Conservation (phyloP, 179 eudicot species). For the Nepenthes alata region DNA sequence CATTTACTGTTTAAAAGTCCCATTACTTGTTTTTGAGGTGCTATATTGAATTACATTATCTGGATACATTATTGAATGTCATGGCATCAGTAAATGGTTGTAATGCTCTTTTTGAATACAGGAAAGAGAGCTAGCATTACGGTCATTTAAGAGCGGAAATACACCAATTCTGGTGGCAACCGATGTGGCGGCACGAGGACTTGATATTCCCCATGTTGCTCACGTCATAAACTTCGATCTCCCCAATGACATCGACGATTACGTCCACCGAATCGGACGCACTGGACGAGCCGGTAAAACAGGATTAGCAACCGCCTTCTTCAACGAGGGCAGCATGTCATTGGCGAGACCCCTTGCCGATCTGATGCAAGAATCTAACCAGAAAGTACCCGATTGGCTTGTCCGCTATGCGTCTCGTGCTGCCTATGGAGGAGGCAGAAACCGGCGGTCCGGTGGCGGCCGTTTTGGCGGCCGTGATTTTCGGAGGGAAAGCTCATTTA, state of each 20-base stretch:
- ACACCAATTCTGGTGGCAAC: slow-evolving; percentile 95
- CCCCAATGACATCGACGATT: slow-evolving; percentile 91
- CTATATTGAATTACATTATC: too few relatives aligned
- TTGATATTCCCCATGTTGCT: slow-evolving; percentile 93
- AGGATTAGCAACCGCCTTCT: slow-evolving; percentile 93
- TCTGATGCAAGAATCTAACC: slow-evolving; percentile 90
- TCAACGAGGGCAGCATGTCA: slow-evolving; percentile 65
- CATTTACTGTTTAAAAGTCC: too few relatives aligned
- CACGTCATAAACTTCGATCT: slow-evolving; percentile 95
- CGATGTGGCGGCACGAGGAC: slow-evolving; percentile 98
- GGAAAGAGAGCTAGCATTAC: slow-evolving; percentile 85
- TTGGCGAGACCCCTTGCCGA: slow-evolving; percentile 70
- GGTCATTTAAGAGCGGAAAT: slow-evolving; percentile 80
- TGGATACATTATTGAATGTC: too few relatives aligned
- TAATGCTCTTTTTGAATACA: slow-evolving; percentile 14
- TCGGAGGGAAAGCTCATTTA: slow-evolving; percentile 49
- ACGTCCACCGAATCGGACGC: slow-evolving; percentile 92
- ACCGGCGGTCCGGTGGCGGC: slow-evolving; percentile 57
- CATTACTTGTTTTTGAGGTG: too few relatives aligned
- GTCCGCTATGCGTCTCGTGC: slow-evolving; percentile 69
- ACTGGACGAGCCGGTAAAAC: slow-evolving; percentile 95
- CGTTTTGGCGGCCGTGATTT: slow-evolving; percentile 94
- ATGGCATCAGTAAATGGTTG: too few relatives aligned
- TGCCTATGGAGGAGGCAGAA: slow-evolving; percentile 37
- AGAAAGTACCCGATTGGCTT: slow-evolving; percentile 94